phyloP scores from a whole-genome alignment of 129 eudicot genomes.

The Lactuca sativa region DNA sequence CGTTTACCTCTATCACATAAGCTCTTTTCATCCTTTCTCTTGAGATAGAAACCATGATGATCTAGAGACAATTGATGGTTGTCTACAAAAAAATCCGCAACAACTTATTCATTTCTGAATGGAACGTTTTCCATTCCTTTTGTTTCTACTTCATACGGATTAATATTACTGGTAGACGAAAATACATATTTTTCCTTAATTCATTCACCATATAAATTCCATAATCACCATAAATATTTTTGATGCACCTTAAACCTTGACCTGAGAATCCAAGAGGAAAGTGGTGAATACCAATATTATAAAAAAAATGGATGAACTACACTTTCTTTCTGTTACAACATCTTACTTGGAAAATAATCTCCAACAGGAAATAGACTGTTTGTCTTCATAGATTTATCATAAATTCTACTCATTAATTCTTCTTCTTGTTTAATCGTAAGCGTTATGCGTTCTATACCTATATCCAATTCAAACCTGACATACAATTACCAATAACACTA shows the following conservation, averaged over 20 bases:
- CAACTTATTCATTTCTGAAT: constrained; percentile 65
- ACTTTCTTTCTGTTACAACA: background rate
- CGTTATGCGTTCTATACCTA: no score
- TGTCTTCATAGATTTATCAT: constrained; percentile 34
- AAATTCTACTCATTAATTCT: constrained; percentile 36
- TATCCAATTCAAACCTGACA: no score
- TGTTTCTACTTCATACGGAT: constrained; percentile 81
- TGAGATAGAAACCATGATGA: constrained; percentile 65
- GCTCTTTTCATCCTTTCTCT: constrained; percentile 71
- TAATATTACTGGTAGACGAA: constrained; percentile 59
- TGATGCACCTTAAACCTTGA: constrained; percentile 67
- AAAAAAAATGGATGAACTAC: background rate
- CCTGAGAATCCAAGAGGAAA: constrained; percentile 36
- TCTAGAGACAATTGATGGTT: constrained; percentile 80
- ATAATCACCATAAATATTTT: constrained; percentile 72
- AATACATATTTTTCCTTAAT: constrained; percentile 55
- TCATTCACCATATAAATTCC: constrained; percentile 73
- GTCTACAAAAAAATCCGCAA: constrained; percentile 53
- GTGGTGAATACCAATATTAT: constrained; percentile 17
- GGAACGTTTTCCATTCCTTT: constrained; percentile 75
- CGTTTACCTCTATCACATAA: constrained; percentile 65
- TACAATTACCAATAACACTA: no score
- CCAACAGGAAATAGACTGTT: constrained; percentile 45
- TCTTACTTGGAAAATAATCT: constrained; percentile 60
- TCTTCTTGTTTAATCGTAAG: no score